Conservation (phyloP, 331 rosid genomes). For the Quercus lobata region DNA sequence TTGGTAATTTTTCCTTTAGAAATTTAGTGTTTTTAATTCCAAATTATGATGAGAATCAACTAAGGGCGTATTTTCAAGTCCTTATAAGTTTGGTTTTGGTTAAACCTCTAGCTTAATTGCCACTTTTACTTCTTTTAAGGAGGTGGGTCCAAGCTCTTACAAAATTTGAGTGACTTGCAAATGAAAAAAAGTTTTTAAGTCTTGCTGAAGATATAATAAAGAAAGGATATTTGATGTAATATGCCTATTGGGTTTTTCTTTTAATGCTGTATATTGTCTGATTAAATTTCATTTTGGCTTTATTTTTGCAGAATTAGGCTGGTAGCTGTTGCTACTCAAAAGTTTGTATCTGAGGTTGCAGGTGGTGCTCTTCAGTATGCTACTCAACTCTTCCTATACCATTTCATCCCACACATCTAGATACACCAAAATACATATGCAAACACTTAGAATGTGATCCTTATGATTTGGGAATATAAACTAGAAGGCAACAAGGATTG, state of each 20-base stretch:
- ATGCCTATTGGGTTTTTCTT: conserved; percentile 3
- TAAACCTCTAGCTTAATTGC: neutral
- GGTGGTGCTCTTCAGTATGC: conserved; percentile 74
- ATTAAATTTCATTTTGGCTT: neutral
- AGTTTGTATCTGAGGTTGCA: conserved; percentile 86
- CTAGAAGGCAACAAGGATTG: neutral
- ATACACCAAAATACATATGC: no score
- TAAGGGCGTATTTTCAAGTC: neutral
- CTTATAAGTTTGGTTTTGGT: neutral
- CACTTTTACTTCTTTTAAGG: neutral
- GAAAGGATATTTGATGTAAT: neutral
- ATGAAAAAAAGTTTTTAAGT: neutral
- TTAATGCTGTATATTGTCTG: neutral
- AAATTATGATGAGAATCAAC: no score
- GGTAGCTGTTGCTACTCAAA: conserved; percentile 81
- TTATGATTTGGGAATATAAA: neutral
- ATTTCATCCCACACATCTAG: neutral
- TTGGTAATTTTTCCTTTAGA: no score
- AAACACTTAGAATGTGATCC: neutral
- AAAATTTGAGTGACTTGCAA: neutral
- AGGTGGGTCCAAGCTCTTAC: neutral
- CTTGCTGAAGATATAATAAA: neutral
- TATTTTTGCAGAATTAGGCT: conserved; percentile 56
- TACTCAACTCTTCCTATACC: neutral
- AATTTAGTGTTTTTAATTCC: no score